Percentiles rank a stretch among this genome's conserved stretches.
Conservation (phyloP, 495 filamentous ascomycete genomes). For the Talaromyces adpressus region DNA sequence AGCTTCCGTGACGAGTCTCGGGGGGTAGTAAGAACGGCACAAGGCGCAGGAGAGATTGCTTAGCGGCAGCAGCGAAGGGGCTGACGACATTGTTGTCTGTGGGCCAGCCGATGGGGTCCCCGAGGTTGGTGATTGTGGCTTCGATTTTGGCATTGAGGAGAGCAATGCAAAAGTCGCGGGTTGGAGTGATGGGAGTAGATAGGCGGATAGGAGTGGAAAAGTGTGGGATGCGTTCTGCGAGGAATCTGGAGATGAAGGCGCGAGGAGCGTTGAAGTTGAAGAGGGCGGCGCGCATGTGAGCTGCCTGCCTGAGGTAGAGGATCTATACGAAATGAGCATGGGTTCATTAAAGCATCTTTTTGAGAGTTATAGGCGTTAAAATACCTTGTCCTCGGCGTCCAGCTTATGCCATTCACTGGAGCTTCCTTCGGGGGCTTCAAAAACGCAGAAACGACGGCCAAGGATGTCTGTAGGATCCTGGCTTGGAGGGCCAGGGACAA, state of each 20-base stretch:
- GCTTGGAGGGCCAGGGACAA: conserved; percentile 12
- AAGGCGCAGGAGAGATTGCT: conserved; percentile 12
- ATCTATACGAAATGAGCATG: conserved; percentile 4
- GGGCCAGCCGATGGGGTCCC: conserved; percentile 31
- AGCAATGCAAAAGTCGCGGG: conserved; percentile 27
- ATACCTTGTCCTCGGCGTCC: conserved; percentile 15
- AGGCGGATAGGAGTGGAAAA: conserved; percentile 16
- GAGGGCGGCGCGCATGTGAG: conserved; percentile 24
- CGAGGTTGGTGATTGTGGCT: conserved; percentile 25
- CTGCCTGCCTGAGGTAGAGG: conserved; percentile 13
- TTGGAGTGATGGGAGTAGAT: conserved; percentile 25
- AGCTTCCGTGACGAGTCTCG: conserved; percentile 13
- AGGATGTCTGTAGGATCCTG: conserved; percentile 15
- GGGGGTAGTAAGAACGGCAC: conserved; percentile 23
- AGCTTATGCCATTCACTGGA: conserved; percentile 19
- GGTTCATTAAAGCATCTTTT: not conserved
- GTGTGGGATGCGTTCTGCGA: conserved; percentile 23
- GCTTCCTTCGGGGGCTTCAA: conserved; percentile 22
- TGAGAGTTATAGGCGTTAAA: not conserved
- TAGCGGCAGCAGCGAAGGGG: conserved; percentile 21
- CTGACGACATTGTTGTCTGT: conserved; percentile 22
- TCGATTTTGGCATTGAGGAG: conserved; percentile 27
- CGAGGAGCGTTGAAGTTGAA: conserved; percentile 22
- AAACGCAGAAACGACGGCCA: conserved; percentile 24
- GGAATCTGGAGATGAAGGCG: conserved; percentile 3